These are phyloP conservation scores for Amanita thiersii DNA, from an alignment of 768 basidiomycete species.

Conservation along the genomic window DNA sequence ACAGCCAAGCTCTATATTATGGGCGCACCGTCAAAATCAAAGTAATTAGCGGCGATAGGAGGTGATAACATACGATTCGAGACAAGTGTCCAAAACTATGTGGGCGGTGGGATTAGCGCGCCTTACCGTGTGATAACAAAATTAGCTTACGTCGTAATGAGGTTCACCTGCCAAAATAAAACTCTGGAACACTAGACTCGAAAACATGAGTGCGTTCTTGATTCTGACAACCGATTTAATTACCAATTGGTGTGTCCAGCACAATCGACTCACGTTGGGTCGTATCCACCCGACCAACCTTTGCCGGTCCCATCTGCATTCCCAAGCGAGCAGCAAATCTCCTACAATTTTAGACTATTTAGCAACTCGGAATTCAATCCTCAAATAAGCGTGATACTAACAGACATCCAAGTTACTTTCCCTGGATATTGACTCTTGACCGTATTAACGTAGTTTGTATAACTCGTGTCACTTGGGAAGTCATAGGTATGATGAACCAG, in stretches of 20 bases:
- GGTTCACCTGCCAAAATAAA: constrained; percentile 26
- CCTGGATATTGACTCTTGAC: constrained; percentile 20
- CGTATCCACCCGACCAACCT: constrained; percentile 26
- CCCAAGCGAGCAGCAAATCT: constrained; percentile 29
- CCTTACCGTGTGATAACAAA: background rate
- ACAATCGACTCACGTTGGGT: constrained; percentile 21
- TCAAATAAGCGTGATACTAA: constrained; percentile 9
- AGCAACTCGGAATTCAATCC: no score
- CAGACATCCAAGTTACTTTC: constrained; percentile 32
- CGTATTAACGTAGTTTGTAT: constrained; percentile 20
- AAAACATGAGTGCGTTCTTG: constrained; percentile 30
- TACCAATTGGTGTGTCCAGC: background rate
- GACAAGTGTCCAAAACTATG: constrained; percentile 30
- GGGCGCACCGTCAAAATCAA: constrained; percentile 3
- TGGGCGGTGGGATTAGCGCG: no score
- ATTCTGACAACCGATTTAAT: constrained; percentile 15
- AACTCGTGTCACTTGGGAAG: constrained; percentile 31
- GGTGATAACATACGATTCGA: constrained; percentile 23
- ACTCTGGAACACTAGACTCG: constrained; percentile 29
- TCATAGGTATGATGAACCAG: constrained; percentile 39
- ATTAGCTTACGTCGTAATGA: constrained; percentile 25
- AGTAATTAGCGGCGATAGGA: constrained; percentile 4
- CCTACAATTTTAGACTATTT: no score
- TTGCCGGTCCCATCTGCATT: constrained; percentile 24
- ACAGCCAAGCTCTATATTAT: constrained; percentile 27